A percentile compares a stretch with the other conserved stretches of the same genome.
These are phyloP conservation scores for Cercis canadensis DNA, from an alignment of 306 rosid genomes.

Conservation along the genomic window DNA sequence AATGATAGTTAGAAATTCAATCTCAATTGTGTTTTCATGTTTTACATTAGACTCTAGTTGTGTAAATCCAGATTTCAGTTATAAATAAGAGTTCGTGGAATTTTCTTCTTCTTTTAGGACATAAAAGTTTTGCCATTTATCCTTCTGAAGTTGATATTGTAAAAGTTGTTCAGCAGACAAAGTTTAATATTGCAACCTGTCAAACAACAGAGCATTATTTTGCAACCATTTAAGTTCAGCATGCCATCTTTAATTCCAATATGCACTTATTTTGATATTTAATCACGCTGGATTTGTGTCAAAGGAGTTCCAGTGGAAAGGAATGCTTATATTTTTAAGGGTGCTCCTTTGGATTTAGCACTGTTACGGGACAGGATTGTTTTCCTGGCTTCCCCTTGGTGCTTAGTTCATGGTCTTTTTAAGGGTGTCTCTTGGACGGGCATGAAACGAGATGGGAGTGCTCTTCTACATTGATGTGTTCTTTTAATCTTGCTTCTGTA, in stretches of 20 bases:
- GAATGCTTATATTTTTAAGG: not conserved
- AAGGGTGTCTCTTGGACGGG: too few species aligned
- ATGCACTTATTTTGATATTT: not conserved
- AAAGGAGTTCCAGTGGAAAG: not conserved
- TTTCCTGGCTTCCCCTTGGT: too few species aligned
- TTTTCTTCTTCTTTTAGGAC: too few species aligned
- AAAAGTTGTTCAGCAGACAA: slow-evolving; percentile 20
- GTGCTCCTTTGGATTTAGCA: too few species aligned
- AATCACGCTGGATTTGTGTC: not conserved
- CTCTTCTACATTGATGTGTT: too few species aligned
- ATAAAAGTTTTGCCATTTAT: too few species aligned
- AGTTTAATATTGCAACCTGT: not conserved
- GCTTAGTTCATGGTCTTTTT: too few species aligned
- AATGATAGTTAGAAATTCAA: slow-evolving; percentile 17
- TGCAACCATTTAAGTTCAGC: not conserved
- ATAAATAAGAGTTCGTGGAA: too few species aligned
- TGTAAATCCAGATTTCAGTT: slow-evolving; percentile 6
- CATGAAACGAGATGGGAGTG: too few species aligned
- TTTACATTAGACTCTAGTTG: slow-evolving; percentile 30
- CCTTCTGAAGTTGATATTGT: too few species aligned
- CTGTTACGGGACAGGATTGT: too few species aligned
- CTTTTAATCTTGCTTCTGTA: too few species aligned
- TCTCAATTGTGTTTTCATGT: slow-evolving; percentile 2
- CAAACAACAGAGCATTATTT: not conserved
- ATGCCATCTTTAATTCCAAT: not conserved